Conservation (phyloP, 164 flowering plant species). For the Stephania yunnanensis region DNA sequence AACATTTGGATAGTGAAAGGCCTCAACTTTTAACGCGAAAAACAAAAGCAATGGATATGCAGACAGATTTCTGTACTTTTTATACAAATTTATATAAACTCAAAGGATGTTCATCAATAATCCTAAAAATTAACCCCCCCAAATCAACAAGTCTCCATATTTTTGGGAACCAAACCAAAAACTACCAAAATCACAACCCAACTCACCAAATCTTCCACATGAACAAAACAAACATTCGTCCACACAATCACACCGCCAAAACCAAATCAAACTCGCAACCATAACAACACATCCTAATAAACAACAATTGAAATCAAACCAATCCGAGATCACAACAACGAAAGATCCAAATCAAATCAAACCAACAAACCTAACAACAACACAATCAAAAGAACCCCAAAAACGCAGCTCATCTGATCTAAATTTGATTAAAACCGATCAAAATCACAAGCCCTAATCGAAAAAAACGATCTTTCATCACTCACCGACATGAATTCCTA, state of each 20-base stretch:
- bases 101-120: background rate
- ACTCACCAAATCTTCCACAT: background rate
- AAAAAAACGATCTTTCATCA: background rate
- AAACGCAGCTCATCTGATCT: background rate
- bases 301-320: background rate
- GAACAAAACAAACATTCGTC: background rate
- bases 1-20: no score
- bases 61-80: no score
- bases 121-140: background rate
- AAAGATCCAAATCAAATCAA: background rate
- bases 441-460: background rate
- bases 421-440: background rate
- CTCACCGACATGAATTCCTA: background rate
- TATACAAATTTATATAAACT: background rate
- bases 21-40: no score
- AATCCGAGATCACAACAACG: background rate
- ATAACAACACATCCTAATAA: background rate
- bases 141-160: background rate
- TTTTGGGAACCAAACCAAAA: background rate
- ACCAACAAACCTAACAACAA: background rate
- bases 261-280: background rate
- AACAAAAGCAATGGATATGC: no score
- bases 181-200: background rate
- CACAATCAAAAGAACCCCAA: background rate
- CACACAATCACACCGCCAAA: background rate